Conservation (phyloP, 768 basidiomycete genomes). For the Cubamyces sp. region DNA sequence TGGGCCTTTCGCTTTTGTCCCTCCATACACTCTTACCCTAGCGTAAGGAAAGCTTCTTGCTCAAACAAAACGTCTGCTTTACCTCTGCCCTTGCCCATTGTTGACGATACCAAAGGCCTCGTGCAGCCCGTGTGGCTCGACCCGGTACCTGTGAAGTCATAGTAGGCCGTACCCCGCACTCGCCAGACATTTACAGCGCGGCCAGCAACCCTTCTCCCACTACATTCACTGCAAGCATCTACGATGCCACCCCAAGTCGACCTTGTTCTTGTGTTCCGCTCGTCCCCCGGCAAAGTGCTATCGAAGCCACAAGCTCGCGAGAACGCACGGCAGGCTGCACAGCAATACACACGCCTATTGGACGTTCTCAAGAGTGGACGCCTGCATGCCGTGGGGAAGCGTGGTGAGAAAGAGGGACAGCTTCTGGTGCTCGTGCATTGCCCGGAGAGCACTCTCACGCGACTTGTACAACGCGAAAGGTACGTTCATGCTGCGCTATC, state of each 20-base stretch:
- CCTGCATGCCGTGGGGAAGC: conserved; percentile 70
- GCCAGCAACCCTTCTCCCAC: not conserved
- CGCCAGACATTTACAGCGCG: not conserved
- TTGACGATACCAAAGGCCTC: conserved; percentile 5
- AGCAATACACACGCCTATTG: conserved; percentile 70
- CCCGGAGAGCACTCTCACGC: conserved; percentile 59
- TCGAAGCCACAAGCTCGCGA: conserved; percentile 67
- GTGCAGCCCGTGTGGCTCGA: conserved; percentile 7
- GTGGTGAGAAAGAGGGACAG: conserved; percentile 77
- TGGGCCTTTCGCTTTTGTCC: not conserved
- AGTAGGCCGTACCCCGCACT: conserved; percentile 1
- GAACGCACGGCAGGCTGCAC: conserved; percentile 64
- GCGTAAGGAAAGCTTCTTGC: too few relatives aligned
- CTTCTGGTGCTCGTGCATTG: conserved; percentile 78
- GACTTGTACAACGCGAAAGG: conserved; percentile 77
- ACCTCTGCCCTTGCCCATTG: too few relatives aligned
- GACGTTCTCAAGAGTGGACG: conserved; percentile 63
- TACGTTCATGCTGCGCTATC: conserved; percentile 39
- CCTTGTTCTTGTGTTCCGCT: conserved; percentile 73
- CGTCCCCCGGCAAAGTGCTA: conserved; percentile 49
- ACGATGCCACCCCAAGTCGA: conserved; percentile 63
- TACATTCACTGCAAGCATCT: not conserved
- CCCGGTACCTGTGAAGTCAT: conserved; percentile 24
- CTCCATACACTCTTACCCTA: not conserved
- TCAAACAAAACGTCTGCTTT: too few relatives aligned